A percentile compares a stretch with the other conserved stretches of the same genome.
Conservation (phyloP, 305 asterid genomes). For the Lippia alba region DNA sequence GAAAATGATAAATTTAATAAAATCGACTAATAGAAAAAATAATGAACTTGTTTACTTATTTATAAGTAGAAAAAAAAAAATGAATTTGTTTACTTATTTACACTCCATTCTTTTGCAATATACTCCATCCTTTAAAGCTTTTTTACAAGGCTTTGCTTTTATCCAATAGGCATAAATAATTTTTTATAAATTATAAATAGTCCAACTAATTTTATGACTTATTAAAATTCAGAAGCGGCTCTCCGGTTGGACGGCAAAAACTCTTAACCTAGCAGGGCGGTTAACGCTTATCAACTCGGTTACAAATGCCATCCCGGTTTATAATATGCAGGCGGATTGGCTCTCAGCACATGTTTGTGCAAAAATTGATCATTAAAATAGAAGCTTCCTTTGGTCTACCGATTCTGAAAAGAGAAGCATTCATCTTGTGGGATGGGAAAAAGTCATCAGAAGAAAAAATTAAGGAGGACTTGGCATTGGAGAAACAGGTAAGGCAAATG, state of each 20-base stretch:
- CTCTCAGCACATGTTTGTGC: not conserved
- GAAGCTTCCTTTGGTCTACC: not conserved
- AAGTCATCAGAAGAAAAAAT: not conserved
- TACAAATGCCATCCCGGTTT: not conserved
- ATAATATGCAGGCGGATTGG: not conserved
- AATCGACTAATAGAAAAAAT: too few relatives aligned
- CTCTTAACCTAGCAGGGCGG: not conserved
- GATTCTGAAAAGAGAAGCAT: not conserved
- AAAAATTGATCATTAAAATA: too few relatives aligned
- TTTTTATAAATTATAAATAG: too few relatives aligned
- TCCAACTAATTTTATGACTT: too few relatives aligned
- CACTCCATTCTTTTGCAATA: too few relatives aligned
- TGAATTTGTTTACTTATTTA: too few relatives aligned
- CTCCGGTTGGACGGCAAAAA: not conserved
- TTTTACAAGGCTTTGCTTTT: too few relatives aligned
- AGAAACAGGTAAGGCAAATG: not conserved
- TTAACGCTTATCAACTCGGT: not conserved
- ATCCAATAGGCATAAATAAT: too few relatives aligned
- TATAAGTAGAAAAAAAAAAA: too few relatives aligned
- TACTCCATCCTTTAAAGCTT: too few relatives aligned
- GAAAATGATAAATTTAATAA: too few relatives aligned
- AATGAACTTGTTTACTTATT: too few relatives aligned
- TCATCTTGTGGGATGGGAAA: not conserved
- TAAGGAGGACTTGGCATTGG: not conserved
- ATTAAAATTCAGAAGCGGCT: not conserved